Conservation (phyloP, 176 grass and related monocot genomes). For the Triticum dicoccoides region DNA sequence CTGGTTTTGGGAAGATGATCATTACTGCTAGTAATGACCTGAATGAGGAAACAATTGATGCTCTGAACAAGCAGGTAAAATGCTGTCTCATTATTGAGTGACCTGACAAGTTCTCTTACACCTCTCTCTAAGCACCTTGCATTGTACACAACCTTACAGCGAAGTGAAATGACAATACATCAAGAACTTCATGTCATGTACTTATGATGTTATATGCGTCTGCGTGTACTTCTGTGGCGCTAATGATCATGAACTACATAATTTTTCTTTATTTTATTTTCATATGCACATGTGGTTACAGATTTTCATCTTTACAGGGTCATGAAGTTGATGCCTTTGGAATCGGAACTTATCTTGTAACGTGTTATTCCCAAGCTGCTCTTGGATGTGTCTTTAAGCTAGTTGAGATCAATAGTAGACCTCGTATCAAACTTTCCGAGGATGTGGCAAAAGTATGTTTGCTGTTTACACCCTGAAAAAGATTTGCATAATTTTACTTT, state of each 20-base stretch:
- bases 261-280: conserved; percentile 16
- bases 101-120: background rate
- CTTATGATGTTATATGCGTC: conserved; percentile 10
- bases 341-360: conserved; percentile 97
- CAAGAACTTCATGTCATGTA: background rate
- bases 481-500: conserved; percentile 1
- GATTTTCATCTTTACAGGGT: conserved; percentile 57
- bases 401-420: conserved; percentile 94
- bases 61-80: conserved; percentile 92
- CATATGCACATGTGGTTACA: conserved; percentile 8
- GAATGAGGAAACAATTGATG: conserved; percentile 99
- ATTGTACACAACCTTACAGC: too few species aligned
- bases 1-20: conserved; percentile 70
- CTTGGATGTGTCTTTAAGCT: conserved; percentile 99
- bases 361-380: conserved; percentile 92
- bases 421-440: conserved; percentile 98
- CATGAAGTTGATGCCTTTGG: conserved; percentile 98
- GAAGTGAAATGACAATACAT: background rate
- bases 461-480: background rate
- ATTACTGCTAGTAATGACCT: conserved; percentile 98
- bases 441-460: conserved; percentile 86
- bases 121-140: too few species aligned
- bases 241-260: background rate
- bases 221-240: conserved; percentile 2
- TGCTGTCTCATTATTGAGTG: background rate